Evolutionary conservation across 805 yeast genomes (phyloP).

Genomic region (Pichia pseudocactophila): DNA sequence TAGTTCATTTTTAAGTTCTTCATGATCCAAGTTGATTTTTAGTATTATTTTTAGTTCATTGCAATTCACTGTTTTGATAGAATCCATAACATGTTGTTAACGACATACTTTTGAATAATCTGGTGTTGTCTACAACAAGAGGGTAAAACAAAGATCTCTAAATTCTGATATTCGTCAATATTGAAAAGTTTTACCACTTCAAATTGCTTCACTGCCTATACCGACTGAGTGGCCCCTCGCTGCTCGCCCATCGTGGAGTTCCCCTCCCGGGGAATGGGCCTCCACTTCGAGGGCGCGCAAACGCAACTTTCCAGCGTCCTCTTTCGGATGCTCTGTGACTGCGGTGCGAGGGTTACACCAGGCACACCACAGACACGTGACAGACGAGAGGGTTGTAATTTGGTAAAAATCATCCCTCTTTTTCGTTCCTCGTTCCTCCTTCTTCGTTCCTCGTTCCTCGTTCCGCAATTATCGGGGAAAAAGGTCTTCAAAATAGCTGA

Average conservation of each 20-base stretch:
- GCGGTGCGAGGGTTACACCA: constrained; percentile 2
- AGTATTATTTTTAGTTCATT: too few relatives aligned
- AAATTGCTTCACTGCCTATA: background rate
- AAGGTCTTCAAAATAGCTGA: too few relatives aligned
- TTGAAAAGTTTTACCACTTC: constrained; percentile 3
- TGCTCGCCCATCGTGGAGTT: background rate
- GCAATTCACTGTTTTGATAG: background rate
- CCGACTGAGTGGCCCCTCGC: background rate
- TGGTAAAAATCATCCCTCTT: too few relatives aligned
- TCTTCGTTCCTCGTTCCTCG: too few relatives aligned
- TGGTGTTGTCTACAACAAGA: constrained; percentile 7
- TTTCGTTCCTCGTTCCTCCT: too few relatives aligned
- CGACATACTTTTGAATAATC: constrained; percentile 12
- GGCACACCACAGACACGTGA: too few relatives aligned
- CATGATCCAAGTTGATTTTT: too few relatives aligned
- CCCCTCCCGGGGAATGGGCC: background rate
- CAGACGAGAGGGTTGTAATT: too few relatives aligned
- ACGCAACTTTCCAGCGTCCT: background rate
- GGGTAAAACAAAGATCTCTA: background rate
- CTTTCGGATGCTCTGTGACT: background rate
- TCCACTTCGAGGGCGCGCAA: background rate
- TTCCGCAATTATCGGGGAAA: too few relatives aligned
- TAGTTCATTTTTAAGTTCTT: too few relatives aligned
- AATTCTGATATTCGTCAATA: background rate
- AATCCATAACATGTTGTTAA: background rate